A percentile compares a stretch with the other conserved stretches of the same genome.
phyloP scores from a whole-genome alignment of 306 rosid species.

The Quercus variabilis region DNA sequence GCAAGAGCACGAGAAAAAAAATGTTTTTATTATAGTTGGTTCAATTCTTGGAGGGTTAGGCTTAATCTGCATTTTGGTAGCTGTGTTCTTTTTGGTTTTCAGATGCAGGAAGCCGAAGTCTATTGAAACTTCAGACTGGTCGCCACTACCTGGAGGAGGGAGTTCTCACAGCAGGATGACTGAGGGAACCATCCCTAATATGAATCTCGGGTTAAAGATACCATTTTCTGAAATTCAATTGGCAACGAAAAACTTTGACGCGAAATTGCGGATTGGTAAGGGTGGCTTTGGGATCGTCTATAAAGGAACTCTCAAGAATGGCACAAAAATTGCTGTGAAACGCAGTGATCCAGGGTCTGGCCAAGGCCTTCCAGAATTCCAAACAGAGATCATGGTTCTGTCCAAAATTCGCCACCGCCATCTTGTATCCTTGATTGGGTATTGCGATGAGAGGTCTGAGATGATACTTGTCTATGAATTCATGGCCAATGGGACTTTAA shows the following conservation, averaged over 20 bases:
- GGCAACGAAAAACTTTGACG: constrained; percentile 43
- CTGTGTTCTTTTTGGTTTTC: constrained; percentile 12
- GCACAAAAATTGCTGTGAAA: constrained; percentile 47
- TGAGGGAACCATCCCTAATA: constrained; percentile 16
- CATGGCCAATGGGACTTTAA: constrained; percentile 52
- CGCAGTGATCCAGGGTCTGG: constrained; percentile 47
- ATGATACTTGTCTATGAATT: constrained; percentile 57
- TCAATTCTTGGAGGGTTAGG: constrained; percentile 25
- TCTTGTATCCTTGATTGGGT: constrained; percentile 56
- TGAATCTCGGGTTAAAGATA: constrained; percentile 41
- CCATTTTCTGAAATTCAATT: constrained; percentile 33
- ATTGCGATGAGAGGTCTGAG: constrained; percentile 50
- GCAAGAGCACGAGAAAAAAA: neutral
- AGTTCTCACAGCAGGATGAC: constrained; percentile 34
- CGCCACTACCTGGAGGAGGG: constrained; percentile 39
- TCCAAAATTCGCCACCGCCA: constrained; percentile 49
- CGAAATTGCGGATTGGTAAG: constrained; percentile 31
- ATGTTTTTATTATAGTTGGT: constrained; percentile 21
- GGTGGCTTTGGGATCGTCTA: constrained; percentile 62
- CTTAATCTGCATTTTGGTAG: constrained; percentile 21
- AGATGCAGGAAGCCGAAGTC: constrained; percentile 26
- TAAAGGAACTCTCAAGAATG: constrained; percentile 28
- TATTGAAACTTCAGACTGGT: constrained; percentile 30
- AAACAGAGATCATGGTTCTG: constrained; percentile 45
- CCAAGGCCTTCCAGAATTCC: constrained; percentile 50